Base-by-base conservation (phyloP, 352 stramenopile genomes). In the Pilasporangium apinafurcum region DNA sequence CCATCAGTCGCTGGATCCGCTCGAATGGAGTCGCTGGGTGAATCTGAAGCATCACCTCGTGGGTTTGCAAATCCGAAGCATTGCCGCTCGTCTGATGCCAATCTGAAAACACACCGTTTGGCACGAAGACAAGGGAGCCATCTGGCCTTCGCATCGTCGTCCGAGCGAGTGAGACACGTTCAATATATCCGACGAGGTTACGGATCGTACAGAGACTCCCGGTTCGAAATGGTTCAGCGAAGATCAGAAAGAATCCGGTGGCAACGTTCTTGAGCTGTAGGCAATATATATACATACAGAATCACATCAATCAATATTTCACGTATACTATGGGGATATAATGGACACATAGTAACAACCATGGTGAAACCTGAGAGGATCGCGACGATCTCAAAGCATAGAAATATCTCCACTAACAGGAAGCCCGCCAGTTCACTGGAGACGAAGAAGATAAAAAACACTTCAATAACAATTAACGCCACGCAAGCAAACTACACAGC, bases 381-480 rank as follows among this genome's bases (percentile, higher is more conserved):
- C 14, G 58, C 62, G 5, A 89, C 37, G 8, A 85, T 48, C 28
- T 91, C 79, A 30, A 93, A 48, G 30, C 61, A 59, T n/a, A 86
- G 43, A 41, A 91, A 76, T 1, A 82, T 56, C 17, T 83, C 66
- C n/a, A 86, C 36, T 4, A 93, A 54, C 35, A 91, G 48, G 24
- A 84, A 80, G 13, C 65, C 59, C 31, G 81, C 81, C 45, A 88
- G 51, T 7, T 60, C 40, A 44, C 72, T 82, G 37, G 62, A 71
- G 9, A 68, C 59, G 43, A 91, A 91, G 53, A 89, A 92, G 48
- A 91, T 85, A 58, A 77, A 87, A 46, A 91, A 93, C 20, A 87
- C 64, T 51, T 93, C 81, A 44, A 91, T 67, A 36, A 79, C 36
- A 28, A 93, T 83, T 34, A 89, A 43, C n/a, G 80, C 59, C 37